These are phyloP conservation scores for Verticillium zaregamsianum DNA, from an alignment of 2,329 filamentous ascomycete genomes.

Conservation along the genomic window DNA sequence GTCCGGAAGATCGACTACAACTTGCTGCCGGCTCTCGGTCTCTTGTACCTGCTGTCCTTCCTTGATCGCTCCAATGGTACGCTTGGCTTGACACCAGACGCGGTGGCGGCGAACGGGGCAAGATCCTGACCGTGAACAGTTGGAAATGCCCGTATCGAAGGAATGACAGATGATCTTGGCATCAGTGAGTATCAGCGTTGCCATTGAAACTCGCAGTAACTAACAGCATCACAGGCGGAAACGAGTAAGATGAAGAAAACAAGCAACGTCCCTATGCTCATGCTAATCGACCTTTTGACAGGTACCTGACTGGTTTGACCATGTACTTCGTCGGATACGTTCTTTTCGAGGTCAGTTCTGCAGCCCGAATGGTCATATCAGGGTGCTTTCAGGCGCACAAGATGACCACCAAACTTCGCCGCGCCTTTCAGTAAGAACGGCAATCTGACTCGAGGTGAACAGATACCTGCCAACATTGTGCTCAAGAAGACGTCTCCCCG, in stretches of 20 bases:
- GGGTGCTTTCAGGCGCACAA: no score
- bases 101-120: neutral
- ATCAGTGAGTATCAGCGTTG: slow-evolving; percentile 43
- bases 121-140: slow-evolving; percentile 29
- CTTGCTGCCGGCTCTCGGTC: slow-evolving; percentile 48
- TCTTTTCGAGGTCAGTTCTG: slow-evolving; percentile 42
- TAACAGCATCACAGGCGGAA: slow-evolving; percentile 36
- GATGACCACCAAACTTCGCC: no score
- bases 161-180: slow-evolving; percentile 44
- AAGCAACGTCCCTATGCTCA: neutral
- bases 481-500: slow-evolving; percentile 56
- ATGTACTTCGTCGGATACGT: slow-evolving; percentile 63
- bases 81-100: slow-evolving; percentile 12
- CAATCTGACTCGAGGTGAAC: slow-evolving; percentile 3
- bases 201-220: slow-evolving; percentile 17
- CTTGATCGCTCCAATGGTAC: slow-evolving; percentile 54
- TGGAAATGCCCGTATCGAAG: slow-evolving; percentile 54
- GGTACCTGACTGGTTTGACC: slow-evolving; percentile 57
- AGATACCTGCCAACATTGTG: slow-evolving; percentile 59
- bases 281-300: neutral
- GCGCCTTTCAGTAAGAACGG: no score
- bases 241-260: slow-evolving; percentile 37
- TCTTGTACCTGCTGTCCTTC: slow-evolving; percentile 54
- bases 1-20: slow-evolving; percentile 52
- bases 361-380: no score